These are phyloP conservation scores for Vaccinium macrocarpon DNA, from an alignment of 148 eudicot genomes.

Conservation along the genomic window DNA sequence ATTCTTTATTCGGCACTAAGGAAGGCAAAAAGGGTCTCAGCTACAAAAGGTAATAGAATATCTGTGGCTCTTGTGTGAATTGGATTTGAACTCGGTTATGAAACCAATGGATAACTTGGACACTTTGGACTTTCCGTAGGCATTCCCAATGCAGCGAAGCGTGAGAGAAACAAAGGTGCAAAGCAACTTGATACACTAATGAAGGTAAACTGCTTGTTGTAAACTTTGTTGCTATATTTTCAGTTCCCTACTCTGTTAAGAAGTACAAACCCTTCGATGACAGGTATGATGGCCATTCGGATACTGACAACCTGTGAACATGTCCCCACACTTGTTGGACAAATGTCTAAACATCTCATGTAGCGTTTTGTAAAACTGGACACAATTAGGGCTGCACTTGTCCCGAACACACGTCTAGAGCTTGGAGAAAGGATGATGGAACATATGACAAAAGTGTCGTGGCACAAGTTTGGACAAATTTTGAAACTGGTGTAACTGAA, in stretches of 20 bases:
- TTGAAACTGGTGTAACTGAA: not conserved
- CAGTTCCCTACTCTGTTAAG: not conserved
- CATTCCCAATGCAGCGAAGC: slow-evolving; percentile 86
- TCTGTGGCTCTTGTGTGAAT: not conserved
- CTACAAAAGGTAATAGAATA: slow-evolving; percentile 77
- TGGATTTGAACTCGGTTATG: slow-evolving; percentile 12
- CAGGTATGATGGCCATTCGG: not conserved
- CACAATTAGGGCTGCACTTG: not conserved
- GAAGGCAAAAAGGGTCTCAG: slow-evolving; percentile 75
- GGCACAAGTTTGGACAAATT: not conserved
- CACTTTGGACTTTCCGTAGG: slow-evolving; percentile 47
- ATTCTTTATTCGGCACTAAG: slow-evolving; percentile 75
- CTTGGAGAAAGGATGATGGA: not conserved
- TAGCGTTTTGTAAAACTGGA: not conserved
- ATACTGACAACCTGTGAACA: not conserved
- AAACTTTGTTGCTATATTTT: slow-evolving; percentile 8
- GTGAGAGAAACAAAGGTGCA: slow-evolving; percentile 95
- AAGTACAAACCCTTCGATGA: not conserved
- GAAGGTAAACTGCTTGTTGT: slow-evolving; percentile 54
- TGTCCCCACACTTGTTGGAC: not conserved
- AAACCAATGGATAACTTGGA: slow-evolving; percentile 14
- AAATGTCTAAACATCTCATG: not conserved
- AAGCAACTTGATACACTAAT: slow-evolving; percentile 95
- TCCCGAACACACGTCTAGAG: not conserved
- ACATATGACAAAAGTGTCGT: not conserved